Conservation (phyloP, 495 filamentous ascomycete genomes). For the Elasticomyces elasticus region DNA sequence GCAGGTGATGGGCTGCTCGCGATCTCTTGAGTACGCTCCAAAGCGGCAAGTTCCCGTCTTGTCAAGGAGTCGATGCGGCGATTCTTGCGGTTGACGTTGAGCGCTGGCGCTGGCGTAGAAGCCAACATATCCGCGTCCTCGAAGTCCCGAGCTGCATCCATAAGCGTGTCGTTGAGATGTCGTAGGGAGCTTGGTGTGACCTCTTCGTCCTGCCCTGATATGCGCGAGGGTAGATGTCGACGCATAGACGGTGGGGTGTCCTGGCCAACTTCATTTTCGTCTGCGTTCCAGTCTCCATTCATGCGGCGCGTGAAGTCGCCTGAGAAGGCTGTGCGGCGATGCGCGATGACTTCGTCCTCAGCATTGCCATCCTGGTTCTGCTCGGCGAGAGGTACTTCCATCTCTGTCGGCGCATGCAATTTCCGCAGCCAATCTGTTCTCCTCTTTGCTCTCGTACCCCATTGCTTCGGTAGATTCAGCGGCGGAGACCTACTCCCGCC, state of each 20-base stretch:
- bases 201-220: no score
- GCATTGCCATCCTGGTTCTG: constrained; percentile 5
- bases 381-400: constrained; percentile 6
- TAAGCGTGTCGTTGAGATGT: constrained; percentile 15
- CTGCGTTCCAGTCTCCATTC: constrained; percentile 24
- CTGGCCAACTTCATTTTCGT: constrained; percentile 38
- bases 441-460: constrained; percentile 47
- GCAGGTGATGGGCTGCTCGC: constrained; percentile 21
- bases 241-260: constrained; percentile 31
- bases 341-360: constrained; percentile 17
- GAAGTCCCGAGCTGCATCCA: not conserved
- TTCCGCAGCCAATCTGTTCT: constrained; percentile 45
- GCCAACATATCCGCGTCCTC: constrained; percentile 43
- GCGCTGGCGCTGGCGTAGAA: constrained; percentile 46
- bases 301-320: no score
- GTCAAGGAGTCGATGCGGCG: constrained; percentile 46
- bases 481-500: no score
- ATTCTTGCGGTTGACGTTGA: constrained; percentile 23
- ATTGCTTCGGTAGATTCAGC: constrained; percentile 46
- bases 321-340: constrained; percentile 14
- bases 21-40: constrained; percentile 48
- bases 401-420: constrained; percentile 25
- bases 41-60: constrained; percentile 48
- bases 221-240: no score
- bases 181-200: constrained; percentile 8